Percentiles rank a stretch among this genome's conserved stretches.
phyloP scores from a whole-genome alignment of 352 stramenopile genomes.

The Phytophthora pseudosyringae region DNA sequence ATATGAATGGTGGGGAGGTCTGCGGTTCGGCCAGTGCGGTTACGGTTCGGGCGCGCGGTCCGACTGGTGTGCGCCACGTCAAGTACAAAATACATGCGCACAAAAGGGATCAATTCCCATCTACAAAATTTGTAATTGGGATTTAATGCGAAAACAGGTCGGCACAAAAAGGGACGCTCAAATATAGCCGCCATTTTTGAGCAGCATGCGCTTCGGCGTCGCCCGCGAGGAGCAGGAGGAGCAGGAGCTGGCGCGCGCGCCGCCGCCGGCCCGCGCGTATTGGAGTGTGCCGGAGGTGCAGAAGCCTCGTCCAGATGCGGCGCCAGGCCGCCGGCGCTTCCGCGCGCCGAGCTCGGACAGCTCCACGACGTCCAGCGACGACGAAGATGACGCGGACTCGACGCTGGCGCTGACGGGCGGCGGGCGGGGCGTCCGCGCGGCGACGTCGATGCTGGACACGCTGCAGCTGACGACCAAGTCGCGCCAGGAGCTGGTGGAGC shows the following conservation, averaged over 20 bases:
- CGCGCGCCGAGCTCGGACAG: conserved; percentile 59
- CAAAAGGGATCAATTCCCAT: conserved; percentile 3
- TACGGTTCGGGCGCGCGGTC: conserved; percentile 33
- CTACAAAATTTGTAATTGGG: not conserved
- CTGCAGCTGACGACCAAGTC: conserved; percentile 39
- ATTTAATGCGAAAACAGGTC: too few species aligned
- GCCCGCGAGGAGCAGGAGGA: conserved; percentile 33
- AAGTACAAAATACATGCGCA: not conserved
- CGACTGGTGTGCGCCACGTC: conserved; percentile 35
- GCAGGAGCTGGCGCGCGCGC: conserved; percentile 29
- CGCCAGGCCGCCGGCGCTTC: conserved; percentile 25
- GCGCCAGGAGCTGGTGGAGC: conserved; percentile 64
- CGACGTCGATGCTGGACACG: conserved; percentile 24
- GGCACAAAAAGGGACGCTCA: not conserved
- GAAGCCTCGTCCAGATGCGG: not conserved
- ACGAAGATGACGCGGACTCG: conserved; percentile 28
- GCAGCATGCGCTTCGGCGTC: conserved; percentile 64
- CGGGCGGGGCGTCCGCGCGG: conserved; percentile 16
- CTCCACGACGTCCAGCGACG: conserved; percentile 57
- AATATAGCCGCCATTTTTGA: conserved; percentile 5
- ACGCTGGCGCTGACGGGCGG: conserved; percentile 19
- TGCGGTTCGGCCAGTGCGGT: conserved; percentile 27
- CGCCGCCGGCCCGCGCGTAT: conserved; percentile 1
- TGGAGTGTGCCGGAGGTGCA: conserved; percentile 7
- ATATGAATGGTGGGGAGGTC: conserved; percentile 67